These are phyloP conservation scores for Pleurotus cornucopiae DNA, from an alignment of 768 basidiomycete genomes.

Conservation along the genomic window DNA sequence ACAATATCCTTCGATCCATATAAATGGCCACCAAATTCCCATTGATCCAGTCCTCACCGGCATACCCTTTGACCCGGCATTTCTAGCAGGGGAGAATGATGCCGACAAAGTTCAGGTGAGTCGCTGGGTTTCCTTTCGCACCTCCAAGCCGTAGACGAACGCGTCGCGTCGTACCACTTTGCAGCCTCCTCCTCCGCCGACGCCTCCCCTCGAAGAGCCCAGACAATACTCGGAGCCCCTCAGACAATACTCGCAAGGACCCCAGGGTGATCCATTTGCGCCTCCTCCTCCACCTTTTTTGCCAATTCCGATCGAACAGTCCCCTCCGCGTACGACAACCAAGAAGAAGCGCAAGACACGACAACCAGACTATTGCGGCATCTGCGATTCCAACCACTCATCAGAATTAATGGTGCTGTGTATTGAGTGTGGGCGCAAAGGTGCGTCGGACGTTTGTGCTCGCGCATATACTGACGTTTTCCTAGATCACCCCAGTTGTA, in stretches of 20 bases:
- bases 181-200: conserved; percentile 17
- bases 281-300: conserved; percentile 55
- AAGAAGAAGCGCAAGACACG: conserved; percentile 40
- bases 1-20: background rate
- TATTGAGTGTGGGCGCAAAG: conserved; percentile 77
- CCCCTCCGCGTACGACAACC: conserved; percentile 35
- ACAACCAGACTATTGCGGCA: conserved; percentile 69
- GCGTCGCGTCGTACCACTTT: conserved; percentile 67
- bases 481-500: conserved; percentile 83
- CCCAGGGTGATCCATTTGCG: conserved; percentile 82
- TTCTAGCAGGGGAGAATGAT: conserved; percentile 27
- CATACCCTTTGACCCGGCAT: conserved; percentile 48
- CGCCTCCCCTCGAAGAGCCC: conserved; percentile 13
- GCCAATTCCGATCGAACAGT: conserved; percentile 39
- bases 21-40: conserved; percentile 59
- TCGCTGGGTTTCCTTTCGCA: conserved; percentile 17
- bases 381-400: conserved; percentile 66
- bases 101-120: conserved; percentile 32
- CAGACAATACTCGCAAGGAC: conserved; percentile 64
- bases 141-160: conserved; percentile 27
- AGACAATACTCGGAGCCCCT: conserved; percentile 27
- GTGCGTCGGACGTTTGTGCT: conserved; percentile 32
- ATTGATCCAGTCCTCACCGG: conserved; percentile 71
- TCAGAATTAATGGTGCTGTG: conserved; percentile 77
- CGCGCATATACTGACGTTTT: conserved; percentile 9